Evolutionary conservation across 148 eudicot genomes (phyloP), one percentile per base, ranked within the genome.

Genomic region (Mesembryanthemum crystallinum): DNA sequence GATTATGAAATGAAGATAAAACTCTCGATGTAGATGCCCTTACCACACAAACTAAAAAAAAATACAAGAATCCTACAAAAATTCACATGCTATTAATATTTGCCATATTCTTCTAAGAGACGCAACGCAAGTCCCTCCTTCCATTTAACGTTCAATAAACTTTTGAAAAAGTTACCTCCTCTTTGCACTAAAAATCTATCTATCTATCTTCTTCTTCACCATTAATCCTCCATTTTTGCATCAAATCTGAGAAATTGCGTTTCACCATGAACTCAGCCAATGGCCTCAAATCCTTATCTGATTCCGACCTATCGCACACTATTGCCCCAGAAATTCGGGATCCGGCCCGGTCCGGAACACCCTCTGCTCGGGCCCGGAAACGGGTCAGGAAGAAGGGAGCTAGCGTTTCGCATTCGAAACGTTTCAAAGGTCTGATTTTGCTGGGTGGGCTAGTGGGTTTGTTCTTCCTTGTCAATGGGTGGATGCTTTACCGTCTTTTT

Each of bases 401-500:
- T 23, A 75, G 66, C 71, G 37, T 59, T 67, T 82, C 78, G 71
- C 81, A 72, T 21, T 69, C 64, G 84, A 80, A 77, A 57, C 79
- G 81, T 58, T 67, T 72, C 75, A 82, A 69, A 64, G 82, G 85
- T n/a, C 74, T 83, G 76, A 68, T 84, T 57, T 81, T 64, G 28
- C 42, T 90, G 24, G 61, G 83, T 74, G 89, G 83, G 17, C 84
- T 91, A 70, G 51, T 94, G 77, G 82, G 78, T 30, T 73, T 86
- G 35, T 92, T 94, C 73, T 76, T 94, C 52, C 27, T 83, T 52
- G 37, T 86, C 32, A 86, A 94, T 81, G 88, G 90, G 88, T 94
- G 93, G 93, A 92, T 94, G 90, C 86, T 92, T 80, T 87, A 71
- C 27, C 85, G 90, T 82, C 89, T 94, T 74, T 86, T 72, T 54